Evolutionary conservation across 768 basidiomycete genomes (phyloP).

Genomic region (Solioccasus polychromus): DNA sequence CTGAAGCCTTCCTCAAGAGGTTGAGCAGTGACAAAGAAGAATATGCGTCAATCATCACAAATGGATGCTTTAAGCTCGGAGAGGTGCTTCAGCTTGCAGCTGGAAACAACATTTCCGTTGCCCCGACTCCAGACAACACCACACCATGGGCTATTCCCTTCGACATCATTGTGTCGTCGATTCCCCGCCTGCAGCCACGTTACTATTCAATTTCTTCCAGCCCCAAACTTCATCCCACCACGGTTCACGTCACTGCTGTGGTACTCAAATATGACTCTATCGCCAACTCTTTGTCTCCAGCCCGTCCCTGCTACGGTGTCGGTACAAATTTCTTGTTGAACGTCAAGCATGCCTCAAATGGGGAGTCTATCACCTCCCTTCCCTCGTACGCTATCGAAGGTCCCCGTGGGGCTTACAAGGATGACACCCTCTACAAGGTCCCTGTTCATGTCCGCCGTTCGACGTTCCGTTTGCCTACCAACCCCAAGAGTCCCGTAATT

Average conservation of each 20-base stretch:
- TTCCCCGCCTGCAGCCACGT: constrained; percentile 92
- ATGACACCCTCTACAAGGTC: constrained; percentile 69
- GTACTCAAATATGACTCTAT: constrained; percentile 89
- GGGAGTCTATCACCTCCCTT: constrained; percentile 48
- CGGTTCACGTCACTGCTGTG: constrained; percentile 93
- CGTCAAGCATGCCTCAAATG: constrained; percentile 73
- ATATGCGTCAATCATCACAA: constrained; percentile 71
- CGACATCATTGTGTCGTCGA: constrained; percentile 91
- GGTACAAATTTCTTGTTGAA: constrained; percentile 96
- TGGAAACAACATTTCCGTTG: constrained; percentile 62
- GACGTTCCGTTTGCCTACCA: constrained; percentile 95
- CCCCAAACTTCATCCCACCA: constrained; percentile 84
- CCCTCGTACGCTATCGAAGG: constrained; percentile 88
- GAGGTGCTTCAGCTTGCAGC: constrained; percentile 91
- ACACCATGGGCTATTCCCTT: constrained; percentile 92
- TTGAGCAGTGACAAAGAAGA: constrained; percentile 86
- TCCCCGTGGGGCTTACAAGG: constrained; percentile 81
- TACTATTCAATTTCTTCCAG: constrained; percentile 99
- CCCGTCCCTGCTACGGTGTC: constrained; percentile 81
- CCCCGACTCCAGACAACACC: constrained; percentile 69
- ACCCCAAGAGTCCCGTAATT: constrained; percentile 96
- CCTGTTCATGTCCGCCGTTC: constrained; percentile 95
- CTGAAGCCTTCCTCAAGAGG: constrained; percentile 67
- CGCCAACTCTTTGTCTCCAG: constrained; percentile 45
- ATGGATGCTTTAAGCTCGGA: constrained; percentile 87